Conservation (phyloP, 345 rosid species). For the Orychophragmus violaceus region DNA sequence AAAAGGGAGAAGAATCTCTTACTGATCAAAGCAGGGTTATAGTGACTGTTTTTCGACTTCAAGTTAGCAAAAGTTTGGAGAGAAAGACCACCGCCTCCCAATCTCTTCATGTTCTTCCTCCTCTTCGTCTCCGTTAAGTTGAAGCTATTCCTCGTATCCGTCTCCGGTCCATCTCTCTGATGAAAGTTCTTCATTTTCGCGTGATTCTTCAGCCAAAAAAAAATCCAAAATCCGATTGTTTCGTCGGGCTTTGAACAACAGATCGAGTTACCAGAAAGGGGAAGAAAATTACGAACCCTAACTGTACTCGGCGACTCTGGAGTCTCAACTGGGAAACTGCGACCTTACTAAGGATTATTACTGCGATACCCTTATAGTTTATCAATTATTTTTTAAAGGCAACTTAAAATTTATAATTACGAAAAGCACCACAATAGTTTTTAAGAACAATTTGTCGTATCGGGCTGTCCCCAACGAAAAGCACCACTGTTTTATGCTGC, state of each 20-base stretch:
- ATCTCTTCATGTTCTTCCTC: conserved; percentile 61
- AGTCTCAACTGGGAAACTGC: background rate
- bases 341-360: background rate
- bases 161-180: background rate
- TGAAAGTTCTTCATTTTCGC: background rate
- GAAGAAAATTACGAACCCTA: conserved; percentile 16
- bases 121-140: conserved; percentile 18
- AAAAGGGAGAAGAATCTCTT: background rate
- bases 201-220: background rate
- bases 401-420: too few relatives aligned
- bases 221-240: too few relatives aligned
- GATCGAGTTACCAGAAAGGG: background rate
- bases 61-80: conserved; percentile 75
- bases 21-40: background rate
- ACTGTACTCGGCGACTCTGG: conserved; percentile 3
- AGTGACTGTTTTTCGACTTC: conserved; percentile 36
- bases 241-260: too few relatives aligned
- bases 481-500: too few relatives aligned
- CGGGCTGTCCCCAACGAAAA: too few relatives aligned
- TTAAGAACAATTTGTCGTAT: too few relatives aligned
- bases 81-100: conserved; percentile 83
- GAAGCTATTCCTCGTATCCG: background rate
- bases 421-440: too few relatives aligned
- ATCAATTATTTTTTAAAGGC: too few relatives aligned
- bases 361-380: too few relatives aligned